Percentiles rank a stretch among this genome's conserved stretches.
phyloP scores from a whole-genome alignment of 139 green algal genomes.

The Tetradesmus lagerheimii region DNA sequence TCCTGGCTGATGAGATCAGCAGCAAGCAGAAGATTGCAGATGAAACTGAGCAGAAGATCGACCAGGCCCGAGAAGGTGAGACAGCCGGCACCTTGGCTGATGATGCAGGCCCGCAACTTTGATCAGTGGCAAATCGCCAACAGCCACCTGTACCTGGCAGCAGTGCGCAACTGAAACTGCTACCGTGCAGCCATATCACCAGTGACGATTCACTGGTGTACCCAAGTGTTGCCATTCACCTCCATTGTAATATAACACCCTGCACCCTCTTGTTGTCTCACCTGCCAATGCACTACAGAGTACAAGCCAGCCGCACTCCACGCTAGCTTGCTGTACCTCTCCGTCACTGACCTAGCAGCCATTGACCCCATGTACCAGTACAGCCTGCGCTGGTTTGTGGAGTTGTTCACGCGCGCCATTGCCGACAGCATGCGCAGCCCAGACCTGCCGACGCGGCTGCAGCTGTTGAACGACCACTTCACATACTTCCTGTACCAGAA shows the following conservation, averaged over 20 bases:
- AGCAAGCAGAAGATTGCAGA: conserved; percentile 85
- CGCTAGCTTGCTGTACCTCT: conserved; percentile 82
- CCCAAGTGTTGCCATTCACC: no score
- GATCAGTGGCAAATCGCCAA: no score
- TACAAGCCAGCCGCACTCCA: conserved; percentile 83
- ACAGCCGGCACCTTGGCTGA: background rate
- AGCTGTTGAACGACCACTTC: conserved; percentile 78
- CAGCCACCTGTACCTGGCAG: no score
- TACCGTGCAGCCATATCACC: no score
- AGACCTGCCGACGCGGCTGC: conserved; percentile 70
- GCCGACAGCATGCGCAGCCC: conserved; percentile 60
- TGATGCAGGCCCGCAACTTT: no score
- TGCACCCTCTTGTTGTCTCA: no score
- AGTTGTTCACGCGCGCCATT: conserved; percentile 74
- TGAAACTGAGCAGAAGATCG: conserved; percentile 87
- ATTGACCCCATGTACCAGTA: conserved; percentile 86
- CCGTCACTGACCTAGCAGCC: conserved; percentile 68
- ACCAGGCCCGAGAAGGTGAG: conserved; percentile 61
- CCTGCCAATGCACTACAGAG: conserved; percentile 52
- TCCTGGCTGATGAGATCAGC: conserved; percentile 80
- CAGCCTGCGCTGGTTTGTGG: conserved; percentile 74
- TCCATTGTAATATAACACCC: no score
- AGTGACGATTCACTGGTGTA: no score
- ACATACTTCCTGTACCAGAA: conserved; percentile 84
- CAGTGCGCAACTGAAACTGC: no score